These are phyloP conservation scores for Ogataea henricii DNA, from an alignment of 805 yeast species.

Conservation along the genomic window DNA sequence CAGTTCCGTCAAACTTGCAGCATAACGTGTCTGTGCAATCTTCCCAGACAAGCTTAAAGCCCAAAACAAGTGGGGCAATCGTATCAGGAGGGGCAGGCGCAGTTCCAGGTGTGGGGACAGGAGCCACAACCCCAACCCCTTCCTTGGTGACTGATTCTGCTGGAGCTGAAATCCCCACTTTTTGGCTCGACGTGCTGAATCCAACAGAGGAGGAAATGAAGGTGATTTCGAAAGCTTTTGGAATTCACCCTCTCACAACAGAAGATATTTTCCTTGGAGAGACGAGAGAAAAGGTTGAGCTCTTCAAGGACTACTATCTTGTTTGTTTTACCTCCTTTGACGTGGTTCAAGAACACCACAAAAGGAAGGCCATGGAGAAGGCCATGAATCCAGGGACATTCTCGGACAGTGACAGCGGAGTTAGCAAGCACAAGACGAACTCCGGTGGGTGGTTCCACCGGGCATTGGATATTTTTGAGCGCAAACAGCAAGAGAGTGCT, in stretches of 20 bases:
- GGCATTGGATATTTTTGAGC: slow-evolving; percentile 7
- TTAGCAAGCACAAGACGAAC: slow-evolving; percentile 16
- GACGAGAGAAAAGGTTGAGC: slow-evolving; percentile 91
- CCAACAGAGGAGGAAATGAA: slow-evolving; percentile 98
- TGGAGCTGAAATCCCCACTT: slow-evolving; percentile 49
- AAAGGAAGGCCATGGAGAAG: slow-evolving; percentile 29
- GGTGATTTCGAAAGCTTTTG: slow-evolving; percentile 84
- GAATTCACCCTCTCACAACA: slow-evolving; percentile 93
- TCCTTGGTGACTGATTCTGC: slow-evolving; percentile 25
- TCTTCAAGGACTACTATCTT: slow-evolving; percentile 87
- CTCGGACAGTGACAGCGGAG: slow-evolving; percentile 21
- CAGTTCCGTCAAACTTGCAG: slow-evolving; percentile 3
- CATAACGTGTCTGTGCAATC: slow-evolving; percentile 13
- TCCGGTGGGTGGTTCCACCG: slow-evolving; percentile 17
- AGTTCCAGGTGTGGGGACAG: slow-evolving; percentile 2
- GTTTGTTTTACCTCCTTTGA: slow-evolving; percentile 87
- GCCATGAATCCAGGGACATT: slow-evolving; percentile 16
- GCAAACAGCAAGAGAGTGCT: not conserved
- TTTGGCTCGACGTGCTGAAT: slow-evolving; percentile 90
- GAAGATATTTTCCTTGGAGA: slow-evolving; percentile 94
- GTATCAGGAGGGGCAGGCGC: not conserved
- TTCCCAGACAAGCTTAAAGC: slow-evolving; percentile 16
- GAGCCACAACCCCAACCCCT: slow-evolving; percentile 29
- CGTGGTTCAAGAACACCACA: slow-evolving; percentile 72
- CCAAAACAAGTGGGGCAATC: slow-evolving; percentile 12